Conservation (phyloP, 202 grass and related monocot species). For the Panicum hallii region DNA sequence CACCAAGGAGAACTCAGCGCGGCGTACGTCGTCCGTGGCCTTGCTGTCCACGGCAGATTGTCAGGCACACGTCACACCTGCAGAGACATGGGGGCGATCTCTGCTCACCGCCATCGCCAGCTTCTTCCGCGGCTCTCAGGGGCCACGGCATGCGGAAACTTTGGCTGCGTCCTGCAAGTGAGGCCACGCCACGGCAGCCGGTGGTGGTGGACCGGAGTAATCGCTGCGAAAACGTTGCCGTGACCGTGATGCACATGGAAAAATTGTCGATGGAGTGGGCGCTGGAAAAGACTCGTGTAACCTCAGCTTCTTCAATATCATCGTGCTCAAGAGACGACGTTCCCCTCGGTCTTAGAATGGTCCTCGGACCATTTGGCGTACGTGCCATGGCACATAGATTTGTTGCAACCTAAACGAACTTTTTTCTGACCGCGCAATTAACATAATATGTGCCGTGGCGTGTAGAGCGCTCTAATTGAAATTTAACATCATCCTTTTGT, state of each 20-base stretch:
- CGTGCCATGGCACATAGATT: not conserved
- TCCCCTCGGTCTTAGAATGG: too few species aligned
- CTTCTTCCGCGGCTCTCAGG: not conserved
- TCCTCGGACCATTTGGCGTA: not conserved
- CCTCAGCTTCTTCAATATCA: too few species aligned
- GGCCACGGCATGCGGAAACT: not conserved
- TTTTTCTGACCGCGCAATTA: not conserved
- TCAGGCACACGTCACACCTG: too few species aligned
- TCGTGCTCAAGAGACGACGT: too few species aligned
- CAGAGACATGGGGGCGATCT: not conserved
- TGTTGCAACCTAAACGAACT: not conserved
- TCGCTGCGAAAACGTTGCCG: not conserved
- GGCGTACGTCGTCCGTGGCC: not conserved
- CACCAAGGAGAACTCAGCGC: not conserved
- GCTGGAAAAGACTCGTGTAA: too few species aligned
- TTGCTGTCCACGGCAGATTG: not conserved
- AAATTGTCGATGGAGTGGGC: too few species aligned
- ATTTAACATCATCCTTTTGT: too few species aligned
- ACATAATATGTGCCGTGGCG: too few species aligned
- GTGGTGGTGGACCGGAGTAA: not conserved
- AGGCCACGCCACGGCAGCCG: not conserved
- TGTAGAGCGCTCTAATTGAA: too few species aligned
- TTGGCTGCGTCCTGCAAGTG: not conserved
- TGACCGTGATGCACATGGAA: slow-evolving; percentile 4
- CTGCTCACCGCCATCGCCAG: too few species aligned